Percentiles rank a stretch among this genome's conserved stretches.
Evolutionary conservation across 2,329 filamentous ascomycete genomes (phyloP).

Genomic region (Macroventuria anomochaeta): DNA sequence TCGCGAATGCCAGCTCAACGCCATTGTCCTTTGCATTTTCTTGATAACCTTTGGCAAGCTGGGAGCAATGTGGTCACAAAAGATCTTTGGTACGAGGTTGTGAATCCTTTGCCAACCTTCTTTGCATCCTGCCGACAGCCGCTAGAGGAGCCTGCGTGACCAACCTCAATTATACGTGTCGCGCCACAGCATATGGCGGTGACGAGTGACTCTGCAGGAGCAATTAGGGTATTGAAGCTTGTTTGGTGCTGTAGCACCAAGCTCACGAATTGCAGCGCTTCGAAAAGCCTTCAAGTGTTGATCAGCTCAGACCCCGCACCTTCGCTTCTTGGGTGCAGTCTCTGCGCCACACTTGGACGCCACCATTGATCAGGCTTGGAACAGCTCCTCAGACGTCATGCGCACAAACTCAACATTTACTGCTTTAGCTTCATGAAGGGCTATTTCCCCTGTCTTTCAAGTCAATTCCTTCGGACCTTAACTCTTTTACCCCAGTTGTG

Average conservation of each 20-base stretch:
- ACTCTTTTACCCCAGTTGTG: not conserved
- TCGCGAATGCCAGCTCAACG: not conserved
- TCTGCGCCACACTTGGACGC: slow-evolving; percentile 36
- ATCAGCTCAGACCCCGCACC: slow-evolving; percentile 34
- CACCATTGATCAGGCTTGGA: slow-evolving; percentile 24
- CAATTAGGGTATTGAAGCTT: slow-evolving; percentile 22
- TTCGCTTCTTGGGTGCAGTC: slow-evolving; percentile 24
- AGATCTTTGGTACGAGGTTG: not conserved
- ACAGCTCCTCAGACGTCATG: slow-evolving; percentile 39
- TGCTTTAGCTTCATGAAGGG: slow-evolving; percentile 11
- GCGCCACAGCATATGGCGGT: slow-evolving; percentile 22
- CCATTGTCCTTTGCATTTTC: not conserved
- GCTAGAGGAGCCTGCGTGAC: not conserved
- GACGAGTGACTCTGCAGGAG: slow-evolving; percentile 6
- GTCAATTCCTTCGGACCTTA: not conserved
- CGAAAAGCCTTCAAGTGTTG: slow-evolving; percentile 18
- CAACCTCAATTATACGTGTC: slow-evolving; percentile 6
- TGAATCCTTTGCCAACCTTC: not conserved
- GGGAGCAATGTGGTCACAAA: not conserved
- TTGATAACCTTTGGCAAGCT: not conserved
- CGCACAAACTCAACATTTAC: slow-evolving; percentile 14
- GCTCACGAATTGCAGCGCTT: slow-evolving; percentile 24
- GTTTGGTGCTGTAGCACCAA: slow-evolving; percentile 7
- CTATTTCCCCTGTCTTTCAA: not conserved
- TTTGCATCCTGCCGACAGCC: slow-evolving; percentile 2